Evolutionary conservation across 768 basidiomycete species (phyloP), one percentile per base, ranked within the genome.

Genomic region (Exidia glandulosa): DNA sequence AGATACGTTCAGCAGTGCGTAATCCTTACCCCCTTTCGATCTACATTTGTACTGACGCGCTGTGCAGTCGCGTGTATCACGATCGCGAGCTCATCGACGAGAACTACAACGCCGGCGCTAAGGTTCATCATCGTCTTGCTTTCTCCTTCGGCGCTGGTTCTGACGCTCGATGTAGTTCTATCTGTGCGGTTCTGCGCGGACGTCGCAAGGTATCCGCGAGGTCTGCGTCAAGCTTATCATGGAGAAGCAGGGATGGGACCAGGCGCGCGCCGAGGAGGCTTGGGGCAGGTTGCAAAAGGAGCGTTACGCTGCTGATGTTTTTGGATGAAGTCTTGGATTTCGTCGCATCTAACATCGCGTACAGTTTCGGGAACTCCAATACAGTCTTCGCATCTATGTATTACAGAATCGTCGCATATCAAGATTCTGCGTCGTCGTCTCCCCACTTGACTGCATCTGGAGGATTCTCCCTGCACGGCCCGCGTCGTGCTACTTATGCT

Each of bases 241-340:
- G 52, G 69, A 63, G 57, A 37, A 63, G 55, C 37, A 56, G 7
- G 62, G 63, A 6, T 57, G 64, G 25, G 63, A 67, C 36, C 66
- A 69, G 10, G 65, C 62, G 6, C 68, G 72, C 48, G 75, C 75
- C 0, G 65, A 66, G 10, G 67, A 57, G 27, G 60, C 67, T 55
- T 75, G 76, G 59, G 68, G 72, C 59, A 64, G 63, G 37, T 68
- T 76, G 16, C 70, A 70, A 32, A 70, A 72, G 23, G 74, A 72
- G 5, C 68, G 78, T 16, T 78, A 75, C 62, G 76, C 76, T 2
- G 76, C 76, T 2, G 78, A 79, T 63, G 72, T 79, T 29, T 80
- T 78, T 19, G 41, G 41, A 6, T 45, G n/a, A n/a, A n/a, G n/a
- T n/a, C n/a, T n/a, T n/a, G n/a, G n/a, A n/a, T n/a, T n/a, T n/a